Evolutionary conservation across 2,329 filamentous ascomycete genomes (phyloP), one percentile per base, ranked within the genome.

Genomic region (Colletotrichum nymphaeae): DNA sequence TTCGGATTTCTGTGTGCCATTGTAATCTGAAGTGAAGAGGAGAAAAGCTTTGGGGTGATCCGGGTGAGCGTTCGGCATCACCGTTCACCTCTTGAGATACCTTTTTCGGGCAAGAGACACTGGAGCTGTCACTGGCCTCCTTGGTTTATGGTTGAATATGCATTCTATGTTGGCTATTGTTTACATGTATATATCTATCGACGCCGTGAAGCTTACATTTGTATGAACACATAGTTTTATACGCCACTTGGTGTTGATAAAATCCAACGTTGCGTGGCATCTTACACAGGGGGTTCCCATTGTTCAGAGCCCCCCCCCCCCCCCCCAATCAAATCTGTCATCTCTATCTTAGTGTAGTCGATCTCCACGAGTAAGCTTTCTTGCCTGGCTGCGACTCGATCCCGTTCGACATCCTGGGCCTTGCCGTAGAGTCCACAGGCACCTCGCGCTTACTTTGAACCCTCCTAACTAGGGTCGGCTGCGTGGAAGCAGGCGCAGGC

Each of bases 171-270:
- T 64, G 32, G 46, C 24, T 30, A 19, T 19, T 14, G 4, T 7
- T 35, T 26, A 49, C 42, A 49, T 49, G 42, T 49, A 49, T 5
- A 49, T 49, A 12, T 53, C 60, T 37, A 55, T 37, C 16, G 30
- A 14, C 22, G 62, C 46, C 49, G 28, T 37, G n/a, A 71, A 56
- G 28, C 56, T 62, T 63, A 57, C 46, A 72, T 52, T 67, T 67
- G 46, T 11, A 46, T 68, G 64, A 60, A 56, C 30, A 71, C 46
- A 56, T 6, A 52, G 60, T 62, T 46, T 46, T 59, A 53, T 70
- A 52, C 62, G 65, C 53, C 22, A 55, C 12, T 19, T 26, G 28
- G n/a, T 64, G 32, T 37, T 49, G 42, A 42, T 49, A 19, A 49
- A 49, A 5, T 49, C 42, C 42, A 49, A 49, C 42, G 42, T 49